These are phyloP conservation scores for Nicotiana undulata DNA, from an alignment of 257 asterid genomes.

Conservation along the genomic window DNA sequence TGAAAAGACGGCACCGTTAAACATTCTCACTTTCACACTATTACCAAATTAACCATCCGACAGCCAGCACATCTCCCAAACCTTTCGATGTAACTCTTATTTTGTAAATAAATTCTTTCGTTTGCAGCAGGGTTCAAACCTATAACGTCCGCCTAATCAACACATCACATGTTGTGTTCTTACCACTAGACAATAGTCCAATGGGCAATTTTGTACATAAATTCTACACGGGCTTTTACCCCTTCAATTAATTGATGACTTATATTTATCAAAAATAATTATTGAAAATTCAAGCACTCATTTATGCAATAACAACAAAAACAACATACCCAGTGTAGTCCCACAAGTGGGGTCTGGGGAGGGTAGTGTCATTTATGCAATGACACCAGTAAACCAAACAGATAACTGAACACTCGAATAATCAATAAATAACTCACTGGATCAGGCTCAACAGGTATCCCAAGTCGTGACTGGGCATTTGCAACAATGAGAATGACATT, in stretches of 20 bases:
- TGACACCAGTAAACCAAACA: background rate
- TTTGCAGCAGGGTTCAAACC: too few species aligned
- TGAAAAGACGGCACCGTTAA: background rate
- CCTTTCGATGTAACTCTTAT: background rate
- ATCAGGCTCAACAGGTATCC: slow-evolving; percentile 62
- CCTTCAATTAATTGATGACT: background rate
- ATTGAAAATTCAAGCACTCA: background rate
- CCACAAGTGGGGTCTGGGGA: too few species aligned
- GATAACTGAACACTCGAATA: background rate
- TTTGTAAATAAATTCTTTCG: background rate
- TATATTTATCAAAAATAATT: background rate
- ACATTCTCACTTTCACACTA: background rate
- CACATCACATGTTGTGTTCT: too few species aligned
- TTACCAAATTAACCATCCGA: background rate
- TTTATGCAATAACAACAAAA: background rate
- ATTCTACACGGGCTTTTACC: background rate
- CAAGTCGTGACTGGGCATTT: slow-evolving; percentile 83
- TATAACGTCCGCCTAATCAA: too few species aligned
- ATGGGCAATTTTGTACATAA: too few species aligned
- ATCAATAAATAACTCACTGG: slow-evolving; percentile 45
- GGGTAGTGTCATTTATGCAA: background rate
- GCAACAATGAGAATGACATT: slow-evolving; percentile 78
- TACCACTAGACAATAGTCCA: too few species aligned
- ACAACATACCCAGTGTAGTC: too few species aligned
- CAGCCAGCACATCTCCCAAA: background rate